These are phyloP conservation scores for Lactarius psammicola DNA, from an alignment of 768 basidiomycete species.

Conservation along the genomic window DNA sequence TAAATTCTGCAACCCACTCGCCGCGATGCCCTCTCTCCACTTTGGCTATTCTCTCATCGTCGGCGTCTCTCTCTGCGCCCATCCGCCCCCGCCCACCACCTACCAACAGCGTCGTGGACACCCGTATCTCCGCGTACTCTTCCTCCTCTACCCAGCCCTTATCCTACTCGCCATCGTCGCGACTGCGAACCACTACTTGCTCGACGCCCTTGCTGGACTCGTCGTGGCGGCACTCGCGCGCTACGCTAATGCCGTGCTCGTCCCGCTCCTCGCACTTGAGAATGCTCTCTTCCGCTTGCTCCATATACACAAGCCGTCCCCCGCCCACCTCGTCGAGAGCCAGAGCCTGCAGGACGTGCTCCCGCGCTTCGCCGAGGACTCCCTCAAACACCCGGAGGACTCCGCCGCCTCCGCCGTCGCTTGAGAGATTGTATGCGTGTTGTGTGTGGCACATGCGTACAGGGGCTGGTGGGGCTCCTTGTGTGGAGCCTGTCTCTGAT, in stretches of 20 bases:
- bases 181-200: constrained; percentile 24
- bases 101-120: too few relatives aligned
- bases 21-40: constrained; percentile 23
- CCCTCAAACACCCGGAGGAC: background rate
- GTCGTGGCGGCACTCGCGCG: constrained; percentile 14
- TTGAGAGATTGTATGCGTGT: too few relatives aligned
- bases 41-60: constrained; percentile 25
- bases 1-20: constrained; percentile 23
- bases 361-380: constrained; percentile 8
- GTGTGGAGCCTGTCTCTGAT: background rate
- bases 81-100: background rate
- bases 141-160: constrained; percentile 16
- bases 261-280: constrained; percentile 18
- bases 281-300: constrained; percentile 6
- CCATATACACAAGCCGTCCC: constrained; percentile 18
- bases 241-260: constrained; percentile 12
- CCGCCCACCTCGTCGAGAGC: background rate
- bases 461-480: background rate
- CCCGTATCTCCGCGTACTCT: constrained; percentile 6
- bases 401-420: background rate
- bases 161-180: constrained; percentile 24
- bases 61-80: constrained; percentile 18
- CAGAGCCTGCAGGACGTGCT: background rate
- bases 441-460: background rate
- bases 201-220: constrained; percentile 19